Percentiles rank a stretch among this genome's conserved stretches.
Evolutionary conservation across 2,329 filamentous ascomycete genomes (phyloP).

Genomic region (Hypoxylon sp.): DNA sequence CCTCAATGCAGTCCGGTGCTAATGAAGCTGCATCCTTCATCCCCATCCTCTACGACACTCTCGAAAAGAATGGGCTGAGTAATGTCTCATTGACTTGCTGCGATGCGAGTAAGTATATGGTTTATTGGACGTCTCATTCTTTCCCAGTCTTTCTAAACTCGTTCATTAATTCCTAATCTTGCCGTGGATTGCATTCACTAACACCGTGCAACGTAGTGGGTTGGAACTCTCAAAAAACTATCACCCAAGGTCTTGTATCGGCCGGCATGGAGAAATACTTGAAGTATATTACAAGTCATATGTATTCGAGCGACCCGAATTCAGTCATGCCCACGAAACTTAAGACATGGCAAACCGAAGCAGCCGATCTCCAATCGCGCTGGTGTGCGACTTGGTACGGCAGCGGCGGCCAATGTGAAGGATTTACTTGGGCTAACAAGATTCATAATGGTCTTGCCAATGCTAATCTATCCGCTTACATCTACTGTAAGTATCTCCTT

Average conservation of each 20-base stretch:
- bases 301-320: conserved; percentile 50
- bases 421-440: conserved; percentile 52
- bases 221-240: conserved; percentile 58
- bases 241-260: conserved; percentile 55
- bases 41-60: conserved; percentile 57
- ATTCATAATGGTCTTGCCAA: conserved; percentile 62
- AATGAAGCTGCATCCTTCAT: conserved; percentile 53
- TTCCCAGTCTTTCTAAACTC: background rate
- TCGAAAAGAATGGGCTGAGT: conserved; percentile 56
- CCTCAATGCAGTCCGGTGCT: conserved; percentile 55
- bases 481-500: conserved; percentile 54
- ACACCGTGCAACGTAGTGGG: conserved; percentile 48
- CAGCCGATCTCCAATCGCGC: conserved; percentile 57
- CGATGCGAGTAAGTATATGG: conserved; percentile 55
- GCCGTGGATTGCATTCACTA: background rate
- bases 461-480: conserved; percentile 62
- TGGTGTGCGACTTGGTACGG: conserved; percentile 59
- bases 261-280: conserved; percentile 58
- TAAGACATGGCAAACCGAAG: conserved; percentile 65
- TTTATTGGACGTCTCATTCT: no score
- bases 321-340: conserved; percentile 50
- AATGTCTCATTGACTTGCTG: conserved; percentile 62
- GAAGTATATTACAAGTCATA: conserved; percentile 60
- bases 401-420: conserved; percentile 59
- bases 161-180: background rate